Evolutionary conservation across 495 filamentous ascomycete species (phyloP).

Genomic region (Podospora bellae-mahoneyi): DNA sequence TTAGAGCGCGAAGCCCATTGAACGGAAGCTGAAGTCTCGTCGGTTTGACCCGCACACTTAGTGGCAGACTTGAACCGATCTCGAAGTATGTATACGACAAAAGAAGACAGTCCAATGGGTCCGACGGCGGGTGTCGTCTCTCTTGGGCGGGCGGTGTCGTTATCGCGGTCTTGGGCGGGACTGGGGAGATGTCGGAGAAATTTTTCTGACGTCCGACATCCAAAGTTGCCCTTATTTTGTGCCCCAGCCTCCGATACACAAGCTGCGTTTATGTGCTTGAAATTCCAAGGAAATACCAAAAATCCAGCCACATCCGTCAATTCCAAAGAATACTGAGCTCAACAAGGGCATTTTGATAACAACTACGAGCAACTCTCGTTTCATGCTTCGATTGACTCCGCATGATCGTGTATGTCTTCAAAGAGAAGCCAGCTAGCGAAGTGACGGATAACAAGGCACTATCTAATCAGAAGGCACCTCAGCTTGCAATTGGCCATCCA

Average conservation of each 20-base stretch:
- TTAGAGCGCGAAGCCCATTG: slow-evolving; percentile 16
- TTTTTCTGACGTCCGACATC: slow-evolving; percentile 39
- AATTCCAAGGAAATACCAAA: slow-evolving; percentile 18
- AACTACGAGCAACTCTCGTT: neutral
- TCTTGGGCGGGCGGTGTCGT: slow-evolving; percentile 6
- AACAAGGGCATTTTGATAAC: neutral
- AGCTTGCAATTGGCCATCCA: neutral
- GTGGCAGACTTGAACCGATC: neutral
- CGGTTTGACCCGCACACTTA: neutral
- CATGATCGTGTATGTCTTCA: neutral
- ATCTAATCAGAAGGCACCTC: neutral
- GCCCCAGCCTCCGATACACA: slow-evolving; percentile 48
- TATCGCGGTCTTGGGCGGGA: slow-evolving; percentile 16
- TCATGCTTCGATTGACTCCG: neutral
- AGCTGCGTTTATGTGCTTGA: no score
- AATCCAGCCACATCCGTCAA: neutral
- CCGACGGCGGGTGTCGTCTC: neutral
- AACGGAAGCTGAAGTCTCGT: neutral
- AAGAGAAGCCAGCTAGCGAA: neutral
- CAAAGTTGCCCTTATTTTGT: slow-evolving; percentile 45
- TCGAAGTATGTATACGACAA: neutral
- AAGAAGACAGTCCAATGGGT: neutral
- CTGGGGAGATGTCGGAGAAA: slow-evolving; percentile 34
- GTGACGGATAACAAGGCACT: neutral
- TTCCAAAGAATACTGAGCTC: neutral